Conservation (phyloP, 75 land plant species). For the Selaginella tamariscina region DNA sequence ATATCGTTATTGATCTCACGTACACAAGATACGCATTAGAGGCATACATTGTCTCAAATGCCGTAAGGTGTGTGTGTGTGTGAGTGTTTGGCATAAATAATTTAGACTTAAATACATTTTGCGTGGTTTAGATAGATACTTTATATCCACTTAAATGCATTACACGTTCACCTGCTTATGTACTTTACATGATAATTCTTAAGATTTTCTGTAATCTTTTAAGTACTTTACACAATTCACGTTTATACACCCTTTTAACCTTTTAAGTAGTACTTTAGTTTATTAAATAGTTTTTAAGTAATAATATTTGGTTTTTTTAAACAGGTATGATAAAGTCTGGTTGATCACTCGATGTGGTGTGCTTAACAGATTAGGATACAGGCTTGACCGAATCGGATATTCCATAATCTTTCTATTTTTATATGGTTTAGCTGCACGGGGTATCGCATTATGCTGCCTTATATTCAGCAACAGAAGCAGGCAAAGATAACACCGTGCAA, state of each 20-base stretch:
- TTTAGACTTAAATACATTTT: too few relatives aligned
- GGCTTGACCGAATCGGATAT: not conserved
- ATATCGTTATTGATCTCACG: not conserved
- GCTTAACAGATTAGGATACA: not conserved
- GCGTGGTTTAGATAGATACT: too few relatives aligned
- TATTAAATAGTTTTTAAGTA: not conserved
- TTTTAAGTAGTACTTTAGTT: not conserved
- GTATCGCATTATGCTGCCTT: not conserved
- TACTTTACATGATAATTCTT: too few relatives aligned
- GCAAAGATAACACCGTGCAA: too few relatives aligned
- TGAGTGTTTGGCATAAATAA: too few relatives aligned
- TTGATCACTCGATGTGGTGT: constrained; percentile 9
- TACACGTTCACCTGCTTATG: too few relatives aligned
- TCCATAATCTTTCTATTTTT: not conserved
- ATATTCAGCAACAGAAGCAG: constrained; percentile 2
- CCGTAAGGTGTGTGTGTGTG: not conserved
- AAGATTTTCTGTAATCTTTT: too few relatives aligned
- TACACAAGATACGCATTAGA: not conserved
- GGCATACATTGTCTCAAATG: not conserved
- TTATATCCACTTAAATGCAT: too few relatives aligned
- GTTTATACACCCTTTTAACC: too few relatives aligned
- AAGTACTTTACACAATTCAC: too few relatives aligned
- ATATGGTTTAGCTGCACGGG: constrained; percentile 3
- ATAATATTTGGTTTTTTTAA: not conserved
- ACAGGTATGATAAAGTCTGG: constrained; percentile 5